Evolutionary conservation across 345 rosid species (phyloP).

Genomic region (Melastoma malabathricum): DNA sequence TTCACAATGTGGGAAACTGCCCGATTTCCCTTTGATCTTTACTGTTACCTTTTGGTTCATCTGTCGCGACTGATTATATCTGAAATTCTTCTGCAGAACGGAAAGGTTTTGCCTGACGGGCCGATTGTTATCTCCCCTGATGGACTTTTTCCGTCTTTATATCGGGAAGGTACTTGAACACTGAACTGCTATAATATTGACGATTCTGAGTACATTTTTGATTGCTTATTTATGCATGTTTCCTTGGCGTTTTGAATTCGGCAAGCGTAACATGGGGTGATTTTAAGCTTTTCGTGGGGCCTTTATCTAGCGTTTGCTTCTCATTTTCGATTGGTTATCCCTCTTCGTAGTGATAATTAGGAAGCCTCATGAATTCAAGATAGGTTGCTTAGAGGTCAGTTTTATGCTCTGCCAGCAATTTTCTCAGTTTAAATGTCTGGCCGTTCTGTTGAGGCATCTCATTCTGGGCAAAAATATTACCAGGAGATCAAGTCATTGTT

Average conservation of each 20-base stretch:
- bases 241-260: no score
- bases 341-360: conserved; percentile 59
- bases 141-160: conserved; percentile 84
- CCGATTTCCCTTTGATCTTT: conserved; percentile 3
- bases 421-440: background rate
- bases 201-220: no score
- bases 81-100: conserved; percentile 39
- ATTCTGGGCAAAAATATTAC: background rate
- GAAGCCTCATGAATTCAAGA: conserved; percentile 98
- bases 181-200: background rate
- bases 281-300: no score
- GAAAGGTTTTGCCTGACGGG: conserved; percentile 88
- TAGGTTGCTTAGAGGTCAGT: conserved; percentile 88
- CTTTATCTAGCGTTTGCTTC: background rate
- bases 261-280: no score
- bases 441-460: no score
- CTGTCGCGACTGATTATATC: background rate
- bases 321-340: background rate
- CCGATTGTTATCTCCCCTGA: conserved; percentile 96
- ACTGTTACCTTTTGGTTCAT: background rate
- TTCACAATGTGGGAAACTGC: background rate
- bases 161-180: conserved; percentile 61
- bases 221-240: no score
- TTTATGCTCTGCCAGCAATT: background rate
- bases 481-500: conserved; percentile 84